phyloP scores from a whole-genome alignment of 495 filamentous ascomycete species.

The Talaromyces liani region DNA sequence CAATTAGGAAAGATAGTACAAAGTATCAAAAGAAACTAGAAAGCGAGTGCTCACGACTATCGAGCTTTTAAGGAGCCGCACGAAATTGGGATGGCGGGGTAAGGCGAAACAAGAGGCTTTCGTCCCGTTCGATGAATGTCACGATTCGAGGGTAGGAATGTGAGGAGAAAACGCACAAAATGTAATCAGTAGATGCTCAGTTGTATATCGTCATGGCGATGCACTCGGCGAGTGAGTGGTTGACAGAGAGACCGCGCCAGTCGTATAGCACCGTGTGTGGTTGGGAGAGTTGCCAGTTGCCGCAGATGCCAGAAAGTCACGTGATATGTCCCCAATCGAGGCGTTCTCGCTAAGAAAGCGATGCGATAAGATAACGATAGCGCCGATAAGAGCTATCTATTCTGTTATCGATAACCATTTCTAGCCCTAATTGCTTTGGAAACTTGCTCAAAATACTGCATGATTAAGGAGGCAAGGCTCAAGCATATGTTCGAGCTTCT shows the following conservation, averaged over 20 bases:
- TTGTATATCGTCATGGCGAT: not conserved
- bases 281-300: conserved; percentile 2
- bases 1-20: not conserved
- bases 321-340: not conserved
- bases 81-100: conserved; percentile 9
- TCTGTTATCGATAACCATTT: not conserved
- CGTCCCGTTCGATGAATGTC: not conserved
- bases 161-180: not conserved
- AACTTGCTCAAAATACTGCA: too few species aligned
- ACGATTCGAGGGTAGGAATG: not conserved
- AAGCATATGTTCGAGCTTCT: too few species aligned
- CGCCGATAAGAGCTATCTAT: not conserved
- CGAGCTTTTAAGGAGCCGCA: not conserved
- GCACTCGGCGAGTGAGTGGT: not conserved
- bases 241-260: not conserved
- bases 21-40: not conserved
- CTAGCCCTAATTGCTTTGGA: not conserved
- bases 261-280: not conserved
- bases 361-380: not conserved
- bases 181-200: not conserved
- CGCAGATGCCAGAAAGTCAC: not conserved
- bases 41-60: not conserved
- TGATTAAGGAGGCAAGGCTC: too few species aligned
- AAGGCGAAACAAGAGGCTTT: not conserved
- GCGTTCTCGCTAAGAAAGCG: not conserved